phyloP scores from a whole-genome alignment of 495 filamentous ascomycete species.

The Tetracladium setigerum region DNA sequence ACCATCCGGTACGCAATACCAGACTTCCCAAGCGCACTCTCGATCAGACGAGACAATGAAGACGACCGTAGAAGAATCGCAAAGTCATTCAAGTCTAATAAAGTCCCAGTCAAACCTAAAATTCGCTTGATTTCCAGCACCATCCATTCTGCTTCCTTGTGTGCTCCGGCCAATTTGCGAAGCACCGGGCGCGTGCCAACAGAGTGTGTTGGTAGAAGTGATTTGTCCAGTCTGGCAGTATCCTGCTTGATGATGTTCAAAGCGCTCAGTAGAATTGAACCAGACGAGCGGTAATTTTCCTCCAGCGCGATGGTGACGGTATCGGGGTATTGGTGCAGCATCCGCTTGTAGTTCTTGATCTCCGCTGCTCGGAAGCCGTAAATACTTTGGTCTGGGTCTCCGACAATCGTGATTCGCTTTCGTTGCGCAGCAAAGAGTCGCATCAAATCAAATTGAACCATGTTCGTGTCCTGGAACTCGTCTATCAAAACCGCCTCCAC shows the following conservation, averaged over 20 bases:
- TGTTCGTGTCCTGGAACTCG: constrained; percentile 97
- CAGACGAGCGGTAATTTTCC: constrained; percentile 92
- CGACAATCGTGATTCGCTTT: constrained; percentile 83
- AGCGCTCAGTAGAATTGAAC: constrained; percentile 75
- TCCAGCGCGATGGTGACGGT: constrained; percentile 82
- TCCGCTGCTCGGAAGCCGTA: constrained; percentile 98
- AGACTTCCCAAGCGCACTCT: constrained; percentile 73
- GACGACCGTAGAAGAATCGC: constrained; percentile 84
- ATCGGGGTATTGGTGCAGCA: constrained; percentile 68
- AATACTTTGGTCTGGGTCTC: constrained; percentile 97
- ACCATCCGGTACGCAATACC: constrained; percentile 94
- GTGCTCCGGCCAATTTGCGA: constrained; percentile 64
- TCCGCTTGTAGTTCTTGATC: constrained; percentile 75
- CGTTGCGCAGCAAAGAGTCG: constrained; percentile 68
- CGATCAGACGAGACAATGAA: constrained; percentile 73
- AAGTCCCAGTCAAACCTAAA: constrained; percentile 59
- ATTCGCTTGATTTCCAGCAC: constrained; percentile 75
- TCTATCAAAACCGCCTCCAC: constrained; percentile 91
- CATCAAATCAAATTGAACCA: constrained; percentile 94
- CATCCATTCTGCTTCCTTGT: constrained; percentile 80
- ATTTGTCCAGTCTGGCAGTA: constrained; percentile 65
- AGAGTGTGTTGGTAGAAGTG: constrained; percentile 71
- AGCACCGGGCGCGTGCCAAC: constrained; percentile 79
- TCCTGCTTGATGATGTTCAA: constrained; percentile 92
- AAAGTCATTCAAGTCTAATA: constrained; percentile 70